phyloP scores from a whole-genome alignment of 1,139 yeast genomes.

The Spencermartinsiella ligniputridi region DNA sequence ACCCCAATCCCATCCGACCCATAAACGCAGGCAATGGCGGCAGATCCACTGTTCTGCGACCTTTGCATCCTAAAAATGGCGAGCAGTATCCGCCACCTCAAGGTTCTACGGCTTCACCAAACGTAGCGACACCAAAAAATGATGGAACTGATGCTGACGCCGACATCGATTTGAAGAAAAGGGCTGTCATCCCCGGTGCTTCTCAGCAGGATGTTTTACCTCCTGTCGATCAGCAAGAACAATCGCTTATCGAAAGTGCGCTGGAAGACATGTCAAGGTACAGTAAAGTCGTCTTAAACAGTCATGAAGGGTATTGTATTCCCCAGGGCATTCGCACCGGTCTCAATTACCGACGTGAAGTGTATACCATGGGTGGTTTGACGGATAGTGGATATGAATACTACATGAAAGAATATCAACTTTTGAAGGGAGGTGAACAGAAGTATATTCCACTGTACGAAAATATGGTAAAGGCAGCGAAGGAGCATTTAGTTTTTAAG shows the following conservation, averaged over 20 bases:
- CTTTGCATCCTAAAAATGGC: neutral
- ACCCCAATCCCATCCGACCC: conserved; percentile 2
- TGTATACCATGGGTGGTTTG: conserved; percentile 50
- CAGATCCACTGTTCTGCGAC: conserved; percentile 3
- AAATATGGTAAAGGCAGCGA: conserved; percentile 38
- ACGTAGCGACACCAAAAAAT: neutral
- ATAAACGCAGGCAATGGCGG: conserved; percentile 17
- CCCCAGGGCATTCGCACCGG: conserved; percentile 9
- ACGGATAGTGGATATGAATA: conserved; percentile 71
- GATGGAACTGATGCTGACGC: neutral
- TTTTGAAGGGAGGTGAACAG: conserved; percentile 45
- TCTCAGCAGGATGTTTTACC: neutral
- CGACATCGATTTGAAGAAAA: neutral
- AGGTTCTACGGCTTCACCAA: neutral
- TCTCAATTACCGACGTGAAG: conserved; percentile 6
- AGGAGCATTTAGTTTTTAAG: conserved; percentile 39
- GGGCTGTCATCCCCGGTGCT: neutral
- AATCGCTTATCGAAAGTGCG: neutral
- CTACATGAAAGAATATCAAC: conserved; percentile 53
- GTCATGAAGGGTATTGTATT: conserved; percentile 8
- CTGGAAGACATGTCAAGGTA: neutral
- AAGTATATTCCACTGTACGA: conserved; percentile 36
- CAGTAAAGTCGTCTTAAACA: neutral
- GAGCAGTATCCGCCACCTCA: neutral
- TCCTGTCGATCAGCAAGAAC: neutral